Percentiles rank a stretch among this genome's conserved stretches.
These are phyloP conservation scores for Dioscorea alata DNA, from an alignment of 106 monocot genomes.

Conservation along the genomic window DNA sequence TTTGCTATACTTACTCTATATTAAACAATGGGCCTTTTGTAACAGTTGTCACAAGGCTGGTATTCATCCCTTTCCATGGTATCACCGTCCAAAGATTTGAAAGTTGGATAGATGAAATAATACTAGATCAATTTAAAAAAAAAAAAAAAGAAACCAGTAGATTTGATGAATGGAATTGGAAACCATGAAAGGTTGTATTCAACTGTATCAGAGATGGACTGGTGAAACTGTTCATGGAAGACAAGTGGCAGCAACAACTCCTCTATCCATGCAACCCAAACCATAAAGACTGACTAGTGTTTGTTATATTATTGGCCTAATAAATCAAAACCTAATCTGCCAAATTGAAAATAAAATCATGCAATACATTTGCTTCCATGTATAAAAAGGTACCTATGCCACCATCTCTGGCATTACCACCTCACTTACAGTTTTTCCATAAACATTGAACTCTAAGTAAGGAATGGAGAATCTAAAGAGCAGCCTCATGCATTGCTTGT, in stretches of 20 bases:
- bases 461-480: not conserved
- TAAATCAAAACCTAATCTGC: constrained; percentile 33
- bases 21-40: too few species aligned
- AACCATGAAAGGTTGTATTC: too few species aligned
- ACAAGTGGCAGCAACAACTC: constrained; percentile 29
- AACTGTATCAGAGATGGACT: too few species aligned
- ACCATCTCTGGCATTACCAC: not conserved
- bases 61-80: too few species aligned
- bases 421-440: not conserved
- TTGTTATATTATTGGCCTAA: not conserved
- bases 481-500: not conserved
- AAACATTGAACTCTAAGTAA: not conserved
- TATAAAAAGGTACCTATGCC: not conserved
- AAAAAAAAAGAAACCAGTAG: too few species aligned
- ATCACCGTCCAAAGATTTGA: too few species aligned
- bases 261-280: not conserved
- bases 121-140: too few species aligned
- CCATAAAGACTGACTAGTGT: not conserved
- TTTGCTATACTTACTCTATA: too few species aligned
- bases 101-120: too few species aligned
- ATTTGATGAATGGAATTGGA: too few species aligned
- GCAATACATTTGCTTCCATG: not conserved
- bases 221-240: not conserved
- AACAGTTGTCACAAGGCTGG: too few species aligned
- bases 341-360: constrained; percentile 19